Base-by-base conservation (phyloP, 345 rosid genomes). In the Anastatica hierochuntica region DNA sequence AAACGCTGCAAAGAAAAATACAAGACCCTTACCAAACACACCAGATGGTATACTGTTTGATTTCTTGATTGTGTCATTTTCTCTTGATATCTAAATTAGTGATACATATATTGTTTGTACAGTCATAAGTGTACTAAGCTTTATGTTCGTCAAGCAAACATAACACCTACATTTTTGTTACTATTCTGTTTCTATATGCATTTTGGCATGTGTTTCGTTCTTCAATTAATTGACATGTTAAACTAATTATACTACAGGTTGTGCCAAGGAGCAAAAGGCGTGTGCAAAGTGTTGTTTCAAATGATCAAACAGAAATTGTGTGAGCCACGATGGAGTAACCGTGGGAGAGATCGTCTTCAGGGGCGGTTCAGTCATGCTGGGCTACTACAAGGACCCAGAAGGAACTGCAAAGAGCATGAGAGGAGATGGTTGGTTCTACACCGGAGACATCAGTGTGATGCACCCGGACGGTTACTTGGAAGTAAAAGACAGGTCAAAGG, bases 91-190 rank as follows among this genome's bases (percentile, higher is more conserved):
- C 10, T 5, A 27, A 8, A 27, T 0, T 27, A 2, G 0, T 1
- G 7, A 7, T 5, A 27, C 8, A 27, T 3, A 27, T 40, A 8
- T 30, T 41, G 19, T 5, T 27, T 27, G 37, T 60, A n/a, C 16
- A 53, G 56, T 49, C 65, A 58, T 63, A 43, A 65, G 43, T 69
- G 95, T 59, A 53, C 83, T 0, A 90, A 85, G 62, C 85, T 94
- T 31, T 75, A 79, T 38, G 98, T 92, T 53, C 98, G 96, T 66
- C 98, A 88, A 66, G 98, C 96, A 14, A 84, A 53, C 98, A 92
- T 75, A 88, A 72, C 46, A 39, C 31, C 45, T 57, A 24, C 62
- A 63, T 38, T 29, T 52, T 14, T 35, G 16, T 45, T 36, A 26
- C 5, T 23, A 23, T 23, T 6, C 10, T 27, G n/a, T n/a, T n/a